Base-by-base conservation (phyloP, 1,284 basidiomycete genomes). In the Tremellales sp. region DNA sequence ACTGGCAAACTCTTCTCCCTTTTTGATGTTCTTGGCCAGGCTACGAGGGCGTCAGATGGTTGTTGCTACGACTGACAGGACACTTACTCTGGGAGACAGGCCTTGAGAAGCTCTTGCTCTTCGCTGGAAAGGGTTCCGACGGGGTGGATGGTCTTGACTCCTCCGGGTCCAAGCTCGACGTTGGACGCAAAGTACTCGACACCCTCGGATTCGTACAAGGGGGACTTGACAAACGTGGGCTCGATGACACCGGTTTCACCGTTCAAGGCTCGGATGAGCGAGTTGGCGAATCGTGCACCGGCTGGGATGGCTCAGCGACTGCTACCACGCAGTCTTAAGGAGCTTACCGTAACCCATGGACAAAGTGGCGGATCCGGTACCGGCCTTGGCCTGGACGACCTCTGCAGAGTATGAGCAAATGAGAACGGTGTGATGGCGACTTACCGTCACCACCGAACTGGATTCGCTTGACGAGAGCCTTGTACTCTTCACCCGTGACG, bases 11-110 rank as follows among this genome's bases (percentile, higher is more conserved):
- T 81, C 78, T 74, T 81, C 83, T 75, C 90, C 91, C 83, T 92
- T 94, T 75, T 87, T 83, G 66, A 97, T 93, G 83, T 95, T 95
- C 83, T 90, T 92, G 82, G 87, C 87, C 66, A 94, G 81, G 58
- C 71, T 71, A 33, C 48, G 26, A 18, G 40, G 22, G 46, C 25
- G 24, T 27, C 25, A 42, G 36, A 21, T 13, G 12, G 6, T 28
- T 33, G 12, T 12, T 18, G 14, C 9, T 13, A 32, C 24, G n/a
- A 21, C 2, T 18, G 14, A 21, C 18, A 37, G n/a, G 18, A 14
- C 21, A 63, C 62, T 56, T 65, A 70, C 70, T 93, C 90, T 55
- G 90, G 89, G 68, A 94, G 72, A 78, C 86, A 89, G 41, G 85
- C 90, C 37, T 83, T 86, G 65, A 95, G 77, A 53, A 94, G 81